Evolutionary conservation across 352 stramenopile species (phyloP), one percentile per base, ranked within the genome.

Genomic region (Globisporangium middletonii): DNA sequence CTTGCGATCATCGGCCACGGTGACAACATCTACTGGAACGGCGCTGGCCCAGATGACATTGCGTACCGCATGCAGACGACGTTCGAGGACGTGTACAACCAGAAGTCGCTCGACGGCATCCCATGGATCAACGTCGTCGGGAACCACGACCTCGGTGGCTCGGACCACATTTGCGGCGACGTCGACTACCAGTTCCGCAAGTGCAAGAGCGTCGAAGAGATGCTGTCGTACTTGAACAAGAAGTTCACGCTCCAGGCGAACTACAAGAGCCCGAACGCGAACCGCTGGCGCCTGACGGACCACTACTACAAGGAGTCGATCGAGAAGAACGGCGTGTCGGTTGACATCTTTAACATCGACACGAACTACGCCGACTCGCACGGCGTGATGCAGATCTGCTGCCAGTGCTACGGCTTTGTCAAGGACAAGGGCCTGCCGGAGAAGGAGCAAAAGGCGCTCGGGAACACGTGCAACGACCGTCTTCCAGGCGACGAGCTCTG

Each of bases 11-110:
- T 94, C 41, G 77, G 81, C 13, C 84, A 94, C 63, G 84, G 82
- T 38, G 85, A 94, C 69, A 94, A 94, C 72, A 82, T 93, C 38
- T 94, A 94, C 81, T 94, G 83, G 83, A 92, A 93, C 67, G 85
- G 85, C 23, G 83, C 80, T 3, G 85, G 83, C 26, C 74, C 76
- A 3, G 73, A 84, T 9, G 83, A 95, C 47, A 89, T 89, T 47
- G 71, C 59, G 38, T 90, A 88, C 63, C 83, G 83, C 52, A 94
- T 95, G 83, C 77, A 91, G 50, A 74, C 73, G 51, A 94, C 83
- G 19, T 95, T 94, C 51, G 86, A 95, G 44, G 72, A 73, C n/a
- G 82, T 92, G 62, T 95, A 95, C 67, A 80, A 88, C 69, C 81
- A 93, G 15, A 71, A 75, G 9, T 75, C 75, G 59, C 77, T 95